These are phyloP conservation scores for Polygonum aviculare DNA, from an alignment of 148 eudicot species.

Conservation along the genomic window DNA sequence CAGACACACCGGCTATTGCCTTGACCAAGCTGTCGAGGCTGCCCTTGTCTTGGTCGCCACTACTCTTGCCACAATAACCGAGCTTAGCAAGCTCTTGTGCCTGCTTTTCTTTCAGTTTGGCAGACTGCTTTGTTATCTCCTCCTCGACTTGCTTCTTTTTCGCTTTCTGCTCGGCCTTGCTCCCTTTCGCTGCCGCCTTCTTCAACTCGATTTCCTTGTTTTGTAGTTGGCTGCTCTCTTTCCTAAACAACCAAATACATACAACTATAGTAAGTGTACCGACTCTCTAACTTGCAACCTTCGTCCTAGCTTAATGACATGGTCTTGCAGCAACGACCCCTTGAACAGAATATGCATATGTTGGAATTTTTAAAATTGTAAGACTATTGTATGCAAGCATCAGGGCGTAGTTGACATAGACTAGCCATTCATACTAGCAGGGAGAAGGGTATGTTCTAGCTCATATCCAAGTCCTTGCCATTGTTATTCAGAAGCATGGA, in stretches of 20 bases:
- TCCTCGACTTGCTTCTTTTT: conserved; percentile 82
- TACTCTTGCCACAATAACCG: conserved; percentile 31
- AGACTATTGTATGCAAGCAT: neutral
- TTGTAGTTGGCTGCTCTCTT: conserved; percentile 49
- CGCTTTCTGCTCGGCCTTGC: conserved; percentile 78
- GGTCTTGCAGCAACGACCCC: neutral
- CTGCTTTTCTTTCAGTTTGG: conserved; percentile 53
- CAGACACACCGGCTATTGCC: conserved; percentile 70
- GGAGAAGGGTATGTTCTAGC: neutral
- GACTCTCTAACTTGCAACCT: neutral
- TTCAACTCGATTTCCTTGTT: conserved; percentile 59
- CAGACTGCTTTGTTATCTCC: conserved; percentile 40
- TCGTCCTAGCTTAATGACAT: neutral
- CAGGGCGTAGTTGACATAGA: neutral
- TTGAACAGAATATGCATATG: neutral
- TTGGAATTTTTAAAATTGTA: neutral
- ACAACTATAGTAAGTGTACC: neutral
- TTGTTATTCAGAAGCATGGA: neutral
- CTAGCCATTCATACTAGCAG: neutral
- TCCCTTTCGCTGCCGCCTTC: conserved; percentile 77
- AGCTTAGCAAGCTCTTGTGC: conserved; percentile 51
- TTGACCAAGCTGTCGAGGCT: conserved; percentile 46
- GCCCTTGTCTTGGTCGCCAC: conserved; percentile 25
- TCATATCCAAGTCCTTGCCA: neutral
- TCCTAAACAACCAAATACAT: conserved; percentile 25